Percentiles rank a stretch among this genome's conserved stretches.
Conservation (phyloP, 2,329 filamentous ascomycete genomes). For the Pseudogymnoascus sp. region DNA sequence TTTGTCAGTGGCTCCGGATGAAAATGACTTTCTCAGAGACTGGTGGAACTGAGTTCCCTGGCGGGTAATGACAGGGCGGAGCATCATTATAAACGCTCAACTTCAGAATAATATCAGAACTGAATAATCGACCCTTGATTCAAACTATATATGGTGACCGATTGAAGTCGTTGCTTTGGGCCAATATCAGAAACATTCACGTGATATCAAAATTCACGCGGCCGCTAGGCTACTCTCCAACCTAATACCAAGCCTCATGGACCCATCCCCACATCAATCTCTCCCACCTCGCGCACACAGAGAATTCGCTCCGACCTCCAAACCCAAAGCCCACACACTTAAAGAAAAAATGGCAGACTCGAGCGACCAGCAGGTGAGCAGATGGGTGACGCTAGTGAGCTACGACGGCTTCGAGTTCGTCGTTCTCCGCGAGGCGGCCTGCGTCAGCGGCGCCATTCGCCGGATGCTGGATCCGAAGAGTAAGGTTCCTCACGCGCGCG, state of each 20-base stretch:
- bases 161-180: background rate
- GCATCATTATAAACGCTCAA: background rate
- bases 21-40: background rate
- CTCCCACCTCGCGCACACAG: background rate
- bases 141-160: background rate
- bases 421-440: slow-evolving; percentile 61
- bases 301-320: background rate
- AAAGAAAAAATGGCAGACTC: background rate
- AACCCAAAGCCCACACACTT: background rate
- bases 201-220: background rate
- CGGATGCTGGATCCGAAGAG: slow-evolving; percentile 65
- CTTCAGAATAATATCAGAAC: background rate
- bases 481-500: slow-evolving; percentile 30
- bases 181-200: slow-evolving; percentile 6
- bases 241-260: background rate
- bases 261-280: background rate
- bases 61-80: background rate
- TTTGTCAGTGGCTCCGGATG: background rate
- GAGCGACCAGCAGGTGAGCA: slow-evolving; percentile 32
- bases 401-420: slow-evolving; percentile 71
- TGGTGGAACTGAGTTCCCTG: background rate
- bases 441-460: slow-evolving; percentile 63
- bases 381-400: slow-evolving; percentile 72
- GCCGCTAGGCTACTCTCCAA: background rate
- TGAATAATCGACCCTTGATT: background rate